Percentiles rank a stretch among this genome's conserved stretches.
phyloP scores from a whole-genome alignment of 257 asterid genomes.

The Cynanchum wilfordii region DNA sequence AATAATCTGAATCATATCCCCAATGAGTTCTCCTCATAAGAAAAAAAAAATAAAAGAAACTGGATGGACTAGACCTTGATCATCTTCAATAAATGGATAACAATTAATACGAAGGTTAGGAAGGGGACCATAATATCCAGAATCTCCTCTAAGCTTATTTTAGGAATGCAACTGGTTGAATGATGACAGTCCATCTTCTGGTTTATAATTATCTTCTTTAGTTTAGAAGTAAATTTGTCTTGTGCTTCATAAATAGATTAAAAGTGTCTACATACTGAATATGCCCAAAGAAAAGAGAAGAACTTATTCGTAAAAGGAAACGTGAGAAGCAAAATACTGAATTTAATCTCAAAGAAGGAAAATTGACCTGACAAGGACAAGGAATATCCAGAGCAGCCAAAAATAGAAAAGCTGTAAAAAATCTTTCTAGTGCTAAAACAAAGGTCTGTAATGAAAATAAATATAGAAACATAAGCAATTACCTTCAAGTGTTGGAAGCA shows the following conservation, averaged over 20 bases:
- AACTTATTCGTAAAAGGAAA: not conserved
- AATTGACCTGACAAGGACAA: not conserved
- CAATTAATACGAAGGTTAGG: not conserved
- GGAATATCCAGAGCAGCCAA: not conserved
- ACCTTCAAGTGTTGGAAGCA: conserved; percentile 80
- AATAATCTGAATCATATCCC: not conserved
- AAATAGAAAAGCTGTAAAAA: not conserved
- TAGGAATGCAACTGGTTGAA: not conserved
- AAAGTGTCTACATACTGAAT: not conserved
- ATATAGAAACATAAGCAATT: not conserved
- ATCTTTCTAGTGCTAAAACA: not conserved
- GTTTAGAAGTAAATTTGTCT: not conserved
- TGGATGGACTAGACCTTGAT: not conserved
- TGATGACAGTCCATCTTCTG: not conserved
- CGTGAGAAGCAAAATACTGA: not conserved
- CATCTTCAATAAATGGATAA: not conserved
- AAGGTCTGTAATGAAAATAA: not conserved
- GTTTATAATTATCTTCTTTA: not conserved
- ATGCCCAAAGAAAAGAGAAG: not conserved
- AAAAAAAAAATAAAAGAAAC: not conserved
- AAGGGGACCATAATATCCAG: not conserved
- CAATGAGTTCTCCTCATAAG: not conserved
- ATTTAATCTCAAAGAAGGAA: not conserved
- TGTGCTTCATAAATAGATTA: not conserved
- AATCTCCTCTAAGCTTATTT: not conserved